These are phyloP conservation scores for Syncephalis plumigaleata DNA, from an alignment of 371 early-diverging fungal species.

Conservation along the genomic window DNA sequence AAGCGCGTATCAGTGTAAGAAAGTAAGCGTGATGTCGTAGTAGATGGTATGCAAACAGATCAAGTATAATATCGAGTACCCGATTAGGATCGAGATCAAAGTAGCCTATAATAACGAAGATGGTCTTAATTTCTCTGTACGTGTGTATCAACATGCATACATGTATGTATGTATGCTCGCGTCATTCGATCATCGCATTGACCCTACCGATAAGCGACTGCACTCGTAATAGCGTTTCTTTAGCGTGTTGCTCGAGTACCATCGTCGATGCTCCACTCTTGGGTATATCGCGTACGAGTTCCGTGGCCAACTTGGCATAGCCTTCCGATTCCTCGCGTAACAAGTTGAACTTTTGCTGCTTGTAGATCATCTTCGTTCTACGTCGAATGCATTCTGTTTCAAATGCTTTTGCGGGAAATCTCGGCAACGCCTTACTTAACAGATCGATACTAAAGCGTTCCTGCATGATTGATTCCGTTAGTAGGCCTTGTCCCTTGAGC, in stretches of 20 bases:
- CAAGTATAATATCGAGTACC: conserved; percentile 67
- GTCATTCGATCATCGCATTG: too few species aligned
- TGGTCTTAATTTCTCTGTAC: too few species aligned
- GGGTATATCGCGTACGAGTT: conserved; percentile 20
- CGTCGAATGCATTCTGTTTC: too few species aligned
- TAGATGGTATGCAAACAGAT: conserved; percentile 56
- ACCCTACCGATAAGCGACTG: conserved; percentile 3
- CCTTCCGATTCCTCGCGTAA: conserved; percentile 78
- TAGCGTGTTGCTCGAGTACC: conserved; percentile 3
- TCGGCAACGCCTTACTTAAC: too few species aligned
- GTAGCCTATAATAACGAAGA: conserved; percentile 20
- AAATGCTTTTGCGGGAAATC: too few species aligned
- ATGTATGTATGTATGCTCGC: too few species aligned
- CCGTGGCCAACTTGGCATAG: conserved; percentile 60
- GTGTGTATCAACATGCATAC: background rate
- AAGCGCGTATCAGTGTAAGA: conserved; percentile 43
- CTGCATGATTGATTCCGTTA: too few species aligned
- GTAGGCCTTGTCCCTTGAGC: too few species aligned
- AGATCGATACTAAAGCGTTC: too few species aligned
- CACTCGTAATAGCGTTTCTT: background rate
- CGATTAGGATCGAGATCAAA: conserved; percentile 83
- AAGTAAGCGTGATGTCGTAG: conserved; percentile 59
- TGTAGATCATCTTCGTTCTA: conserved; percentile 21
- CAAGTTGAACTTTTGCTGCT: conserved; percentile 83
- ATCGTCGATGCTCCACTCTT: conserved; percentile 5